Conservation (phyloP, 1,284 basidiomycete genomes). For the Apiotrichum brassicae region DNA sequence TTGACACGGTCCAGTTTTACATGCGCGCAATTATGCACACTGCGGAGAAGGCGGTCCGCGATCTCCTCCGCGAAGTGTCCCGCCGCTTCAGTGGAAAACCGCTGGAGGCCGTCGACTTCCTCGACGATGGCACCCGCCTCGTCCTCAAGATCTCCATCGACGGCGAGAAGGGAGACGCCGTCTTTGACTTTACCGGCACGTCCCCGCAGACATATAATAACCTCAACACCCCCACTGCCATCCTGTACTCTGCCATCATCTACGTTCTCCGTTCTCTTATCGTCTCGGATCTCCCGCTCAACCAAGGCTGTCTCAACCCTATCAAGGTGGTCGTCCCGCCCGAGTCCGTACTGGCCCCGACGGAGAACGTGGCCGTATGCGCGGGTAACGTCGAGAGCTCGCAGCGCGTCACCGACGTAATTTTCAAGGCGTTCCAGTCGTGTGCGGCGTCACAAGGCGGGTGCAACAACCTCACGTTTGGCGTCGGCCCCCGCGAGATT, state of each 20-base stretch:
- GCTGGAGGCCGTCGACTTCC: conserved; percentile 52
- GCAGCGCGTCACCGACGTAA: conserved; percentile 91
- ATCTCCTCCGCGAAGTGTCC: conserved; percentile 70
- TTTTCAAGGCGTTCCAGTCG: conserved; percentile 86
- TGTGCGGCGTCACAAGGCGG: conserved; percentile 91
- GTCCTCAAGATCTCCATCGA: conserved; percentile 73
- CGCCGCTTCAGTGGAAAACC: conserved; percentile 60
- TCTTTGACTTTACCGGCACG: conserved; percentile 83
- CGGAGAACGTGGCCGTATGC: conserved; percentile 80
- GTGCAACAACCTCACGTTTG: conserved; percentile 67
- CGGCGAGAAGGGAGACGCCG: conserved; percentile 66
- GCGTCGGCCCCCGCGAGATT: conserved; percentile 58
- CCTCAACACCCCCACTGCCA: conserved; percentile 60
- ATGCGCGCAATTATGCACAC: conserved; percentile 86
- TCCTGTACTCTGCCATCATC: conserved; percentile 87
- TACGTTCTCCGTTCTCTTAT: conserved; percentile 92
- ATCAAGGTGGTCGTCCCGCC: conserved; percentile 51
- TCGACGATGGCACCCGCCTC: conserved; percentile 38
- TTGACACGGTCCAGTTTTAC: conserved; percentile 54
- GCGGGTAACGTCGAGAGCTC: conserved; percentile 89
- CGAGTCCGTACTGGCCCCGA: conserved; percentile 73
- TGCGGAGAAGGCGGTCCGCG: conserved; percentile 81
- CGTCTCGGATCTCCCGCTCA: conserved; percentile 73
- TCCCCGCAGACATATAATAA: conserved; percentile 65
- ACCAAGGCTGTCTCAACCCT: conserved; percentile 42